These are phyloP conservation scores for Climacium dendroides DNA, from an alignment of 225 moss, liverwort and hornwort species.

Conservation along the genomic window DNA sequence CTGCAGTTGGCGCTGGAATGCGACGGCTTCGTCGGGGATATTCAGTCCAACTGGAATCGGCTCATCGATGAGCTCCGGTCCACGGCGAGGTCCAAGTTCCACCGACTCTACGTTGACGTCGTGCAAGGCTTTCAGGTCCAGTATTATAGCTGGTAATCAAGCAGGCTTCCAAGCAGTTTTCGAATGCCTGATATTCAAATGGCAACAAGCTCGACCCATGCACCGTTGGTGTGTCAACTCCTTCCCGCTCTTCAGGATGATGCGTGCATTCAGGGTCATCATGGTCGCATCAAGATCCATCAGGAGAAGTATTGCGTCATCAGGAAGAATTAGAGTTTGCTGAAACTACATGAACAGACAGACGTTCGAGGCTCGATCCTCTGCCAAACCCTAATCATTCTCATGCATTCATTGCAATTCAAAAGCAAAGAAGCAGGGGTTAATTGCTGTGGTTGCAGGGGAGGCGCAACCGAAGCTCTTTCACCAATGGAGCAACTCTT, in stretches of 20 bases:
- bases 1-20: slow-evolving; percentile 17
- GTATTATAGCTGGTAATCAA: not conserved
- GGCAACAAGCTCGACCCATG: not conserved
- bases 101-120: not conserved
- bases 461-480: slow-evolving; percentile 13
- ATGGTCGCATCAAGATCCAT: not conserved
- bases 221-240: not conserved
- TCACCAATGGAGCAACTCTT: slow-evolving; percentile 5
- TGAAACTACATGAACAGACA: not conserved
- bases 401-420: not conserved
- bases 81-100: not conserved
- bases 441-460: not conserved
- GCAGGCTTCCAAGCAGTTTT: slow-evolving; percentile 9
- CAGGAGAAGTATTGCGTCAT: not conserved
- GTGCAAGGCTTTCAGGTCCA: not conserved
- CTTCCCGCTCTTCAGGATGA: not conserved
- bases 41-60: slow-evolving; percentile 7
- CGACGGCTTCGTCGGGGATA: slow-evolving; percentile 5
- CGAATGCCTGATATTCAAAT: slow-evolving; percentile 33
- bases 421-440: not conserved
- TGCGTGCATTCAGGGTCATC: not conserved
- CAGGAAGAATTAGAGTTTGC: not conserved
- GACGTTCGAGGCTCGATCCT: not conserved
- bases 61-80: slow-evolving; percentile 13
- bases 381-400: not conserved